These are phyloP conservation scores for Pythium angustatum DNA, from an alignment of 352 stramenopile species.

Conservation along the genomic window DNA sequence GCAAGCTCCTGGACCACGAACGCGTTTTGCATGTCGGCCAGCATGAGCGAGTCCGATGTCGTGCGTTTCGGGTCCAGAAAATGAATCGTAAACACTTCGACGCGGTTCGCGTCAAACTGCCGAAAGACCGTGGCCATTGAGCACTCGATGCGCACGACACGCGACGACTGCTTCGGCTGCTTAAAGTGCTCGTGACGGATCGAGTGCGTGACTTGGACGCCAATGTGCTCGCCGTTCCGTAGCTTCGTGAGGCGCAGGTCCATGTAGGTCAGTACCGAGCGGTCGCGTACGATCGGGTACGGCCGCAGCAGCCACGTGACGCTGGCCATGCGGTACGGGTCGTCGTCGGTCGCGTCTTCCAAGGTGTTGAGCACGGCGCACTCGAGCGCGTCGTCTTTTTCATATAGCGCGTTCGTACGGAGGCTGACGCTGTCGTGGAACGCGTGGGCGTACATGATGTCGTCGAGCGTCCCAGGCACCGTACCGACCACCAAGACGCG, in stretches of 20 bases:
- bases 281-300: slow-evolving; percentile 21
- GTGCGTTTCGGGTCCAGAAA: slow-evolving; percentile 29
- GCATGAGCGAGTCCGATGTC: slow-evolving; percentile 1
- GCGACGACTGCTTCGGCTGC: slow-evolving; percentile 23
- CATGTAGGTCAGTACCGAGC: slow-evolving; percentile 24
- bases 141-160: slow-evolving; percentile 42
- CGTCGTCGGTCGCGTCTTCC: slow-evolving; percentile 28
- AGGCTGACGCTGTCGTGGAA: slow-evolving; percentile 37
- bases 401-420: slow-evolving; percentile 40
- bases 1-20: slow-evolving; percentile 32
- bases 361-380: slow-evolving; percentile 43
- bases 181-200: slow-evolving; percentile 46
- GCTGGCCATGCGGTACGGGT: slow-evolving; percentile 51
- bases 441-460: slow-evolving; percentile 49
- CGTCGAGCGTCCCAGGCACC: slow-evolving; percentile 46
- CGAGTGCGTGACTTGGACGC: slow-evolving; percentile 52
- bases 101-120: slow-evolving; percentile 36
- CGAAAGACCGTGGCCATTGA: slow-evolving; percentile 45
- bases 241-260: slow-evolving; percentile 19
- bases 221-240: slow-evolving; percentile 43
- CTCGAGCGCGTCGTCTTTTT: slow-evolving; percentile 40
- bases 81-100: slow-evolving; percentile 52
- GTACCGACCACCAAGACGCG: slow-evolving; percentile 43
- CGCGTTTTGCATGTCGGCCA: slow-evolving; percentile 4
- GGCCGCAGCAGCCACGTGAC: slow-evolving; percentile 46